Conservation (phyloP, 2,329 filamentous ascomycete species). For the Monosporascus sp. region DNA sequence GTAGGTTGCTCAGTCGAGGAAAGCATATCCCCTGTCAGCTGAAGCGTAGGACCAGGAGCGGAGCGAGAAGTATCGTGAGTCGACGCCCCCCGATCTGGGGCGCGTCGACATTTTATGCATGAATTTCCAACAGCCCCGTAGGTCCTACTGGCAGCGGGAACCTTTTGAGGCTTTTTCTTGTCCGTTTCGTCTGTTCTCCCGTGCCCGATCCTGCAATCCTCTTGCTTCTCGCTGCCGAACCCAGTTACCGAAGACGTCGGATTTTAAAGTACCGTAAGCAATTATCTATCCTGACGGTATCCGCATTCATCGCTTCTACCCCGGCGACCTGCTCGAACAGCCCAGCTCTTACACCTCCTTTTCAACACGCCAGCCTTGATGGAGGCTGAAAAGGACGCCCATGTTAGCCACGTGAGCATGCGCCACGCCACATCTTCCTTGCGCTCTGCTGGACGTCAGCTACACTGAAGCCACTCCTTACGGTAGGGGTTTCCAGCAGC, state of each 20-base stretch:
- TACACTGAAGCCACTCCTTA: not conserved
- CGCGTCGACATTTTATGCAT: not conserved
- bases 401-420: too few relatives aligned
- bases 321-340: not conserved
- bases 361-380: not conserved
- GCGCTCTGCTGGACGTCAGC: too few relatives aligned
- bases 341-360: not conserved
- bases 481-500: not conserved
- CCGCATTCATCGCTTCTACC: not conserved
- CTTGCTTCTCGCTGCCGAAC: not conserved
- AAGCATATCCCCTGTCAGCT: not conserved
- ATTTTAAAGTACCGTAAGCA: not conserved
- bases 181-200: not conserved
- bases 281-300: not conserved
- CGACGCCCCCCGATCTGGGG: not conserved
- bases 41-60: not conserved
- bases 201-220: not conserved
- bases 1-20: not conserved
- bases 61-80: not conserved
- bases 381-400: not conserved
- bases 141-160: not conserved
- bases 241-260: not conserved
- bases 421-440: too few relatives aligned
- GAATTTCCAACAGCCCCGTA: not conserved
- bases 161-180: not conserved